Base-by-base conservation (phyloP, 768 basidiomycete genomes). In the Russula abietina region DNA sequence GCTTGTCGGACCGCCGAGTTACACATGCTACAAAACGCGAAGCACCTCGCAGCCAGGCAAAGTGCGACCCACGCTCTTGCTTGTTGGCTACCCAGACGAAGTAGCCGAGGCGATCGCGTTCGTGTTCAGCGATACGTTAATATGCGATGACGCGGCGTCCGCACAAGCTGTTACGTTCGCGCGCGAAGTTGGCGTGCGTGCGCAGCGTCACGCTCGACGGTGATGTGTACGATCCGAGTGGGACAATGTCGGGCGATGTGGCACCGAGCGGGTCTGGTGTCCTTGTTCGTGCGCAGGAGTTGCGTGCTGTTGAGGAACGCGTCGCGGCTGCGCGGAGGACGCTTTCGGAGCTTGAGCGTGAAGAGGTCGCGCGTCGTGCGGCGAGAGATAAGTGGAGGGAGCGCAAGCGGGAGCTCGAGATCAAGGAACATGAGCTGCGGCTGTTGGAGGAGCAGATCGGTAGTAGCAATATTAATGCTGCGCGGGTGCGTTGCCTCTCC, bases 181-280 rank as follows among this genome's bases (percentile, higher is more conserved):
- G 59, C 75, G 71, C 24, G 78, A 83, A 11, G 80, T 88, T 16
- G 78, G 83, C 11, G 85, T 90, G n/a, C n/a, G n/a, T n/a, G 54
- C 86, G 86, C 55, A 94, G 91, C 11, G 94, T 98, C 52, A 99
- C 97, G 8, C 79, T 97, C 24, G 88, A 92, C 2, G 97, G 97
- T 2, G 97, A 98, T 70, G 84, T 97, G 12, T 98, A 99, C 73
- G 97, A 99, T 65, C 96, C 97, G 2, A 89, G 89, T 9, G 96
- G 96, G 8, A 95, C 91, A 0, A 83, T 99, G 22, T 91, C 87
- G 22, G 97, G 97, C 7, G 97, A 97, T 1, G 83, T 92, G 1
- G 86, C 93, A 0, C 91, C 94, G 0, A 87, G 78, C 64, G 79
- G 85, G 26, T 85, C 81, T 36, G 89, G 90, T 1, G 78, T 88